These are phyloP conservation scores for Mallotus nudiflorus DNA, from an alignment of 345 rosid species.

Conservation along the genomic window DNA sequence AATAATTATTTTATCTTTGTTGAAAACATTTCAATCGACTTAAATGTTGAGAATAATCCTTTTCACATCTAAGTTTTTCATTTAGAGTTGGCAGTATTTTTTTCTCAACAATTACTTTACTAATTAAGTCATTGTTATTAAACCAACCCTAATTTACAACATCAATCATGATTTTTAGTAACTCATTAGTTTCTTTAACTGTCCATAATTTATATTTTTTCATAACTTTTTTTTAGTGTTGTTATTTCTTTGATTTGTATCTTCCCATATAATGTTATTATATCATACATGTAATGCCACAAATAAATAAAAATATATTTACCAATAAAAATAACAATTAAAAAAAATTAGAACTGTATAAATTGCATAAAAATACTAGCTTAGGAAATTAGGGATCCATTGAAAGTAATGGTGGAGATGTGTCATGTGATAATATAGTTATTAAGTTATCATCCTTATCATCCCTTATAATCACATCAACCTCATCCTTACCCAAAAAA, in stretches of 20 bases:
- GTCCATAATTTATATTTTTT: background rate
- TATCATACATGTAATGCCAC: no score
- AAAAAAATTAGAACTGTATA: no score
- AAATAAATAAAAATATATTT: no score
- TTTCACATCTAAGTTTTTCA: background rate
- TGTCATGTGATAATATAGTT: no score
- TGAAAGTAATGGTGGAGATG: no score
- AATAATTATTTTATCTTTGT: no score
- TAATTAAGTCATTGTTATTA: background rate
- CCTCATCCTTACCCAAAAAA: no score
- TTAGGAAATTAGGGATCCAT: no score
- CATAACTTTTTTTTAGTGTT: background rate
- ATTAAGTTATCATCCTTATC: no score
- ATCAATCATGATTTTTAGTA: background rate
- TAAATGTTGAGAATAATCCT: background rate
- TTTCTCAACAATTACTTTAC: background rate
- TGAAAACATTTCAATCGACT: background rate
- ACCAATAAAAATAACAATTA: no score
- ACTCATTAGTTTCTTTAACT: background rate
- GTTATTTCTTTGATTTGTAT: background rate
- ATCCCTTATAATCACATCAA: no score
- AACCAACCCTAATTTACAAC: background rate
- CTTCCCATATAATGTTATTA: background rate
- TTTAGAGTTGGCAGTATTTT: background rate
- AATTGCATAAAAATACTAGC: no score